A percentile compares a stretch with the other conserved stretches of the same genome.
phyloP scores from a whole-genome alignment of 208 protist genomes.

The Endotrypanum monterogeii region DNA sequence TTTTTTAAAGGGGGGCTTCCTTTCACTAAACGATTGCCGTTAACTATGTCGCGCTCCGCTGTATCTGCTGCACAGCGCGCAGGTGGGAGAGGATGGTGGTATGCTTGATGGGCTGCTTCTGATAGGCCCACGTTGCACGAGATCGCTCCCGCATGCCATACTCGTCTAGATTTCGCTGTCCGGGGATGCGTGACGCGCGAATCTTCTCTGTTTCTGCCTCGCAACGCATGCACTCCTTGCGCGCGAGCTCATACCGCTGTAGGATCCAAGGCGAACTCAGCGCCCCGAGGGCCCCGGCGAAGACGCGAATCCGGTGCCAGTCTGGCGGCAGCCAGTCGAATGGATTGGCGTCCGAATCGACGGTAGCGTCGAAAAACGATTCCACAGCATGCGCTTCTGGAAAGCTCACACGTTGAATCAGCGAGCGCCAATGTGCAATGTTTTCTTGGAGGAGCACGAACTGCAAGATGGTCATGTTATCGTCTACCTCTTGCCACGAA shows the following conservation, averaged over 20 bases:
- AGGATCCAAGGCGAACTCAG: conserved; percentile 49
- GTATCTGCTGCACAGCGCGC: conserved; percentile 29
- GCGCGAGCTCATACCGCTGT: conserved; percentile 62
- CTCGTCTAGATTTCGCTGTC: conserved; percentile 52
- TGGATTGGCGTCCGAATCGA: conserved; percentile 48
- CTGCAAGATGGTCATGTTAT: conserved; percentile 53
- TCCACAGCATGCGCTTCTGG: conserved; percentile 45
- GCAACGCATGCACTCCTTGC: conserved; percentile 40
- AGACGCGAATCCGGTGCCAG: conserved; percentile 61
- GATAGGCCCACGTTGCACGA: conserved; percentile 45
- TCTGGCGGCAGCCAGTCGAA: conserved; percentile 52
- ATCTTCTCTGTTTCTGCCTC: conserved; percentile 14
- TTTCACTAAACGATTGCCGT: too few relatives aligned
- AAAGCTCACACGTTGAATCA: conserved; percentile 41
- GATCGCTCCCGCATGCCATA: conserved; percentile 37
- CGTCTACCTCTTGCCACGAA: conserved; percentile 42
- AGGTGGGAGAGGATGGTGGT: conserved; percentile 45
- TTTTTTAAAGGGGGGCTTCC: too few relatives aligned
- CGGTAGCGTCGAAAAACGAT: conserved; percentile 60
- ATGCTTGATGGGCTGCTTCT: conserved; percentile 58
- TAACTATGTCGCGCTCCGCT: neutral
- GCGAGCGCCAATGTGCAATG: conserved; percentile 42
- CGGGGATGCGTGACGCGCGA: conserved; percentile 1
- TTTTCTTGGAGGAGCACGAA: conserved; percentile 32
- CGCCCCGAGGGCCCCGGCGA: conserved; percentile 57